Percentiles rank a stretch among this genome's conserved stretches.
Conservation (phyloP, 106 monocot species). For the Ottelia alismoides region DNA sequence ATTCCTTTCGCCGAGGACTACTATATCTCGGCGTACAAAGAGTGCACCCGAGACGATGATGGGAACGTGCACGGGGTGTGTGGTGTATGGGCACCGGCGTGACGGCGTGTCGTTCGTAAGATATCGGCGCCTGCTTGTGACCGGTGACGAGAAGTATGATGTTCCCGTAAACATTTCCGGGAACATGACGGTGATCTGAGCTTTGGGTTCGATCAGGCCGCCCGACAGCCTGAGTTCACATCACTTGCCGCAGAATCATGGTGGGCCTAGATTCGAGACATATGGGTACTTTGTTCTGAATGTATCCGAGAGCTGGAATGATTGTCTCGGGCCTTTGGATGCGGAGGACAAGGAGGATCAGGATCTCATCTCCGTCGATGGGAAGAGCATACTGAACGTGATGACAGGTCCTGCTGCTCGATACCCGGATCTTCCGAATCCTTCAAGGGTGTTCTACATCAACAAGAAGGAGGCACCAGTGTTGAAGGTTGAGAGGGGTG, state of each 20-base stretch:
- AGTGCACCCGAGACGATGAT: slow-evolving; percentile 55
- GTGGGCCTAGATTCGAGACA: slow-evolving; percentile 19
- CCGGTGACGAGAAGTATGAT: slow-evolving; percentile 60
- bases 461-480: too few relatives aligned
- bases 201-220: slow-evolving; percentile 49
- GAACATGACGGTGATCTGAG: slow-evolving; percentile 76
- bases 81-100: slow-evolving; percentile 59
- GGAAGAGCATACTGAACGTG: slow-evolving; percentile 52
- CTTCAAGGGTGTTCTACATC: slow-evolving; percentile 63
- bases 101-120: slow-evolving; percentile 75
- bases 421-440: slow-evolving; percentile 81
- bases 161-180: slow-evolving; percentile 24
- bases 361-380: slow-evolving; percentile 40
- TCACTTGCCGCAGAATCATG: slow-evolving; percentile 81
- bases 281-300: slow-evolving; percentile 52
- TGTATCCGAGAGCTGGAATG: slow-evolving; percentile 34
- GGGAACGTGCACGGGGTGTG: slow-evolving; percentile 65
- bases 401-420: slow-evolving; percentile 46
- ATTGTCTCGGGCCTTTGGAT: slow-evolving; percentile 63
- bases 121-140: slow-evolving; percentile 29
- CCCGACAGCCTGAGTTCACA: slow-evolving; percentile 51
- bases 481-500: too few relatives aligned
- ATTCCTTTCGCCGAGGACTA: slow-evolving; percentile 72
- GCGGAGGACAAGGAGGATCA: too few relatives aligned
- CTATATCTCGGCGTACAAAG: slow-evolving; percentile 55